Percentiles rank a stretch among this genome's conserved stretches.
These are phyloP conservation scores for Cyberlindnera japonica DNA, from an alignment of 805 yeast genomes.

Conservation along the genomic window DNA sequence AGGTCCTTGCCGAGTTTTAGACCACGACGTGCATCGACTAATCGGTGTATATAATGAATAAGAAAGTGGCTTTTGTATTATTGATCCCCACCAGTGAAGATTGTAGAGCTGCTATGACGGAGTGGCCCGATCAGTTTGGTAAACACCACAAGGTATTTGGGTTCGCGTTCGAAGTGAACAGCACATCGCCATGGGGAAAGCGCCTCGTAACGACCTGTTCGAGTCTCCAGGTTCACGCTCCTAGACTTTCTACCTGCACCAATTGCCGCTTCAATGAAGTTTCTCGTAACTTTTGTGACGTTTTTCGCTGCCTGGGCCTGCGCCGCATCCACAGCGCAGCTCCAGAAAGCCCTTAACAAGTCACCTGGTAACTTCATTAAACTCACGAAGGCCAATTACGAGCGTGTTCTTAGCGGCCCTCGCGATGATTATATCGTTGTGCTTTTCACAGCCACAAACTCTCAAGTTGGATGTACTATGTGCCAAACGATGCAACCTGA, in stretches of 20 bases:
- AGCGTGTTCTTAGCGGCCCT: constrained; percentile 53
- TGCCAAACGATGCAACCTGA: constrained; percentile 72
- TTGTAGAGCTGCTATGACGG: too few species aligned
- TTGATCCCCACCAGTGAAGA: background rate
- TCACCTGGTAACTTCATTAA: constrained; percentile 38
- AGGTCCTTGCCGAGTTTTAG: constrained; percentile 4
- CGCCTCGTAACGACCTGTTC: too few species aligned
- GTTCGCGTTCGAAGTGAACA: background rate
- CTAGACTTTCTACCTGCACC: background rate
- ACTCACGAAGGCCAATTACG: constrained; percentile 59
- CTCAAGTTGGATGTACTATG: constrained; percentile 70
- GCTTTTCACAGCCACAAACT: constrained; percentile 68
- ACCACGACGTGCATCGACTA: too few species aligned
- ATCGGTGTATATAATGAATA: background rate
- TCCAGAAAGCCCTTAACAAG: constrained; percentile 27
- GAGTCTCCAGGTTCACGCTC: background rate
- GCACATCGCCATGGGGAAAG: background rate
- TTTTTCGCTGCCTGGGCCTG: constrained; percentile 6
- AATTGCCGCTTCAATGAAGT: constrained; percentile 1
- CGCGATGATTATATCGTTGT: constrained; percentile 68
- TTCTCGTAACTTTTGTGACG: constrained; percentile 7
- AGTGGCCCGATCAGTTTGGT: background rate
- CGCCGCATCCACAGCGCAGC: constrained; percentile 19
- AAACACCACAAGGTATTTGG: background rate
- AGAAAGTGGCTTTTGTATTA: background rate